Percentiles rank a stretch among this genome's conserved stretches.
Conservation (phyloP, 2,329 filamentous ascomycete species). For the Venturia oleaginea region DNA sequence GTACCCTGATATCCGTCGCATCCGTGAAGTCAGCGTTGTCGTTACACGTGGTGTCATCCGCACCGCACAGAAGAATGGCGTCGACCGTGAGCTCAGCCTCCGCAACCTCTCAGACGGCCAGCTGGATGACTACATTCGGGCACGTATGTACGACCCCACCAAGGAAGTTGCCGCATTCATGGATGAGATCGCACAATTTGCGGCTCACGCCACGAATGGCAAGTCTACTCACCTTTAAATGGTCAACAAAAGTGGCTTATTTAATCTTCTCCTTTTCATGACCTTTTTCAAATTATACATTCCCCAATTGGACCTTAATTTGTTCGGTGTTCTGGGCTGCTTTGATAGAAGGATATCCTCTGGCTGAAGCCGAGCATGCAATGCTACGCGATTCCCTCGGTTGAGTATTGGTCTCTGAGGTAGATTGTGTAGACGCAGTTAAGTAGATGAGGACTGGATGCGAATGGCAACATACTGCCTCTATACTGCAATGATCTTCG, state of each 20-base stretch:
- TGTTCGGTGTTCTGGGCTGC: background rate
- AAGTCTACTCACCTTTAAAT: background rate
- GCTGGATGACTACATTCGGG: slow-evolving; percentile 56
- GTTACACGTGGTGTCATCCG: slow-evolving; percentile 92
- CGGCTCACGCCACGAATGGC: background rate
- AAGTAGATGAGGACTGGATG: background rate
- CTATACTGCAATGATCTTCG: background rate
- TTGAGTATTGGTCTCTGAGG: background rate
- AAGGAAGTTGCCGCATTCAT: slow-evolving; percentile 34
- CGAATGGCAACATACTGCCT: background rate
- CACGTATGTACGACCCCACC: slow-evolving; percentile 44
- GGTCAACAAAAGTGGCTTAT: background rate
- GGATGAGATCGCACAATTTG: slow-evolving; percentile 24
- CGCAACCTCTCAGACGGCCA: slow-evolving; percentile 58
- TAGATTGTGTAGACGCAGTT: background rate
- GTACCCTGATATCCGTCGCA: slow-evolving; percentile 84
- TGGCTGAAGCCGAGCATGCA: background rate
- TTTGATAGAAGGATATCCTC: background rate
- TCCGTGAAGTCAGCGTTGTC: slow-evolving; percentile 77
- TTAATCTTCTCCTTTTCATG: background rate
- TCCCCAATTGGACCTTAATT: background rate
- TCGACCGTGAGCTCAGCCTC: slow-evolving; percentile 47
- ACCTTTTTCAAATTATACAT: background rate
- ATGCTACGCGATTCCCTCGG: background rate
- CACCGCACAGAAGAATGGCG: slow-evolving; percentile 69